A percentile compares a stretch with the other conserved stretches of the same genome.
Conservation (phyloP, 2,329 filamentous ascomycete genomes). For the Stachybotrys echinatus region DNA sequence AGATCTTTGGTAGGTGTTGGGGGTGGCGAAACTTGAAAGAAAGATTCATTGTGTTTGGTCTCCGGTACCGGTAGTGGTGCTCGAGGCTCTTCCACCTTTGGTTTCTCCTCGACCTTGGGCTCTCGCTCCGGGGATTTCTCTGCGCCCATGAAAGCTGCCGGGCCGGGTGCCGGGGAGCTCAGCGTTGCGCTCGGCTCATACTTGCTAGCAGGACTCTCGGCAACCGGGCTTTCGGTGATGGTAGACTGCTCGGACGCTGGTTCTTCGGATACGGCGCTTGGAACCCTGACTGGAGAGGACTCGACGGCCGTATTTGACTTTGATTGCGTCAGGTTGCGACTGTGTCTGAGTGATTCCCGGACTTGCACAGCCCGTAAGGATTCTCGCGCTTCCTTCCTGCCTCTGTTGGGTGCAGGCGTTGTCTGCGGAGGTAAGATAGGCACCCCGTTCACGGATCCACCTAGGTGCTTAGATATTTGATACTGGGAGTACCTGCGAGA, state of each 20-base stretch:
- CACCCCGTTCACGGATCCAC: conserved; percentile 73
- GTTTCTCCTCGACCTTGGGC: conserved; percentile 8
- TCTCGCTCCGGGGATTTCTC: conserved; percentile 7
- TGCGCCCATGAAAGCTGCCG: conserved; percentile 21
- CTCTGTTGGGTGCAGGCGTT: conserved; percentile 78
- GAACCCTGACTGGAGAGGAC: conserved; percentile 55
- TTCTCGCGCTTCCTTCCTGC: conserved; percentile 72
- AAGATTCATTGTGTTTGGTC: conserved; percentile 39
- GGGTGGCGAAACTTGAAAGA: conserved; percentile 60
- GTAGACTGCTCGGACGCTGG: conserved; percentile 18
- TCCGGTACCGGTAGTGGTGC: conserved; percentile 27
- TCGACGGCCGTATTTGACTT: conserved; percentile 38
- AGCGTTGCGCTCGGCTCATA: conserved; percentile 52
- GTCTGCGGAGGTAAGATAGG: conserved; percentile 82
- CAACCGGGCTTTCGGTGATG: conserved; percentile 14
- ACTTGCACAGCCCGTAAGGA: conserved; percentile 67
- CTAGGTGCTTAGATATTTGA: conserved; percentile 91
- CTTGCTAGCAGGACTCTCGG: conserved; percentile 48
- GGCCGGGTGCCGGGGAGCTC: conserved; percentile 50
- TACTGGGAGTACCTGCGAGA: conserved; percentile 94
- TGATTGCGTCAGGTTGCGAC: conserved; percentile 42
- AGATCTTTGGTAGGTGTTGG: conserved; percentile 71
- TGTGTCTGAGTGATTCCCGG: conserved; percentile 45
- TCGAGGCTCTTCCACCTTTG: conserved; percentile 13
- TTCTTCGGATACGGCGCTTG: conserved; percentile 61